Evolutionary conservation across 179 eudicot species (phyloP), one percentile per base, ranked within the genome.

Genomic region (Camellia oleifera): DNA sequence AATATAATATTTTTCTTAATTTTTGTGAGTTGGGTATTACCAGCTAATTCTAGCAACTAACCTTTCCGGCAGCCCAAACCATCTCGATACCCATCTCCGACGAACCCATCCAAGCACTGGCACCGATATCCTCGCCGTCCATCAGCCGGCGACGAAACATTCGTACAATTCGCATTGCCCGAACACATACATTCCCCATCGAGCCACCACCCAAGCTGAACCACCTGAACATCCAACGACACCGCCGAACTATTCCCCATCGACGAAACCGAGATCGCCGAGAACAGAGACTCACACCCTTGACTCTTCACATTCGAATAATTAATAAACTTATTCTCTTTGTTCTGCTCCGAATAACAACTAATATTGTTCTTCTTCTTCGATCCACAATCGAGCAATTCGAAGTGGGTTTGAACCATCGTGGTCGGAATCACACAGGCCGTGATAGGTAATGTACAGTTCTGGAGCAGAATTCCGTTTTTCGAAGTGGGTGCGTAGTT

Each of bases 41-140:
- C 6, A 40, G 20, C 11, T 12, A 57, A 57, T 57, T 40, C 73
- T 64, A 4, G 9, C 45, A 61, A 83, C 83, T 3, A 69, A 91
- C 94, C 94, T 88, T 79, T 86, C 86, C 88, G 85, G 87, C 94
- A 91, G 60, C 92, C 91, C 5, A 45, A 8, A 4, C 94, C 90
- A 40, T 64, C 88, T 2, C 11, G 20, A 71, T 70, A 91, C 42
- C 94, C 94, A 74, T 91, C 94, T 6, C 94, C 94, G 44, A 14
- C 69, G 79, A 76, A 91, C 74, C 91, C 92, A 40, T 88, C 81
- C 11, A 13, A 11, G 62, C 94, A 91, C 69, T 69, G 79, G 58
- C 94, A 91, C 69, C 89, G 88, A 45, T 80, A 81, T 14, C 88
- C 91, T 57, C 32, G 46, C 66, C 64, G 32, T 2, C 80, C 32